phyloP scores from a whole-genome alignment of 441 rosid genomes.

The Brassica balearica region DNA sequence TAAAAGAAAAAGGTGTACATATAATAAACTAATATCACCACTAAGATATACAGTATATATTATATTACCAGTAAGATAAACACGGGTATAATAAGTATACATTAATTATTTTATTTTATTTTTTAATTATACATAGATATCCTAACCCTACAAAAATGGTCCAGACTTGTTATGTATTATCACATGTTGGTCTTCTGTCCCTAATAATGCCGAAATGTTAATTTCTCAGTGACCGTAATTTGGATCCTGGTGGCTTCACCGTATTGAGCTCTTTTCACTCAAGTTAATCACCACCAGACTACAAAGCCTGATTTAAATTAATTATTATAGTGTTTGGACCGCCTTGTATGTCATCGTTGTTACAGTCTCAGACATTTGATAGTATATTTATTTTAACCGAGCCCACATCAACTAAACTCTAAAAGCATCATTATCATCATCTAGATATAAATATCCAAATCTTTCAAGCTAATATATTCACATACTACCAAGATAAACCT shows the following conservation, averaged over 20 bases:
- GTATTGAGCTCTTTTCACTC: too few species aligned
- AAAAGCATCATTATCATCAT: not conserved
- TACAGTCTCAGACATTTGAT: not conserved
- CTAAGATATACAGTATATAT: not conserved
- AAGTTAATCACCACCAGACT: too few species aligned
- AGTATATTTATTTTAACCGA: not conserved
- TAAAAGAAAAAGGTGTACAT: not conserved
- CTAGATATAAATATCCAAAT: not conserved
- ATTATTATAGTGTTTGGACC: not conserved
- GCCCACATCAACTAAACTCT: not conserved
- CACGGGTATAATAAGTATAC: not conserved
- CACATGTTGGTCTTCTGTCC: too few species aligned
- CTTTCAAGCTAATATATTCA: not conserved
- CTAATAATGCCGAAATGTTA: too few species aligned
- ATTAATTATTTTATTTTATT: too few species aligned
- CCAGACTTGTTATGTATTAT: too few species aligned
- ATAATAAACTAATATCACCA: not conserved
- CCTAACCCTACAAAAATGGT: too few species aligned
- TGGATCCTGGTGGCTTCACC: too few species aligned
- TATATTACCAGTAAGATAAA: not conserved
- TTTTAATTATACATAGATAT: too few species aligned
- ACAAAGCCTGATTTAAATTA: too few species aligned
- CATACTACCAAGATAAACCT: not conserved
- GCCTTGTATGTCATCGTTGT: not conserved
- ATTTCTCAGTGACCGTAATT: too few species aligned